Percentiles rank a stretch among this genome's conserved stretches.
Evolutionary conservation across 176 grass and related monocot species (phyloP).

Genomic region (Poa annua): DNA sequence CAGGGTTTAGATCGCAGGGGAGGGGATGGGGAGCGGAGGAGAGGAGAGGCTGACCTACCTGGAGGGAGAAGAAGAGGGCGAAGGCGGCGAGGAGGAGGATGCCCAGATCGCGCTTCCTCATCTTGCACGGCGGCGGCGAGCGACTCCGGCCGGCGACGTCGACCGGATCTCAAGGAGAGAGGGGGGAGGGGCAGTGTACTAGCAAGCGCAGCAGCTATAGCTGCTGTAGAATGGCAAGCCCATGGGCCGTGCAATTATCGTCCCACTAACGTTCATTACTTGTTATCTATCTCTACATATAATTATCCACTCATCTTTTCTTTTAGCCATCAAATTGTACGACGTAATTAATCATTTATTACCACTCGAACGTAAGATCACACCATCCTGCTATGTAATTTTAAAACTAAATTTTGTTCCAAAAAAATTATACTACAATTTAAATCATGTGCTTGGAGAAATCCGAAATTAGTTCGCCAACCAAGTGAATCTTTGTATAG

Average conservation of each 20-base stretch:
- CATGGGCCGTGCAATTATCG: not conserved
- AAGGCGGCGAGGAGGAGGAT: conserved; percentile 93
- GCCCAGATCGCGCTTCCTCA: conserved; percentile 90
- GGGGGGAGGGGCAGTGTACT: not conserved
- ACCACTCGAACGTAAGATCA: too few relatives aligned
- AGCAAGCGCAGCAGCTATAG: not conserved
- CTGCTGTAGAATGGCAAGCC: not conserved
- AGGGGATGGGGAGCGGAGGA: not conserved
- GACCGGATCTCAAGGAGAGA: not conserved
- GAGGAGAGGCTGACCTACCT: conserved; percentile 54
- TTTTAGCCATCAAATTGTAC: too few relatives aligned
- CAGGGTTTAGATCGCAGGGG: conserved; percentile 23
- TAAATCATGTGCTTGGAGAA: too few relatives aligned
- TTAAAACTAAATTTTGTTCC: too few relatives aligned
- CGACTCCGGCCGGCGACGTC: not conserved
- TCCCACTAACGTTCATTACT: too few relatives aligned
- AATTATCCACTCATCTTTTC: too few relatives aligned
- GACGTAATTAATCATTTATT: too few relatives aligned
- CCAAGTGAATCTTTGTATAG: too few relatives aligned
- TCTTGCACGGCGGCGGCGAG: conserved; percentile 29
- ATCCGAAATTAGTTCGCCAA: too few relatives aligned
- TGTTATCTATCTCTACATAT: too few relatives aligned
- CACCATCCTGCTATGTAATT: too few relatives aligned
- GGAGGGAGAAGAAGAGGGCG: conserved; percentile 95
- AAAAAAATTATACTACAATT: too few relatives aligned